phyloP scores from a whole-genome alignment of 345 rosid genomes.

The Gossypium thurberi region DNA sequence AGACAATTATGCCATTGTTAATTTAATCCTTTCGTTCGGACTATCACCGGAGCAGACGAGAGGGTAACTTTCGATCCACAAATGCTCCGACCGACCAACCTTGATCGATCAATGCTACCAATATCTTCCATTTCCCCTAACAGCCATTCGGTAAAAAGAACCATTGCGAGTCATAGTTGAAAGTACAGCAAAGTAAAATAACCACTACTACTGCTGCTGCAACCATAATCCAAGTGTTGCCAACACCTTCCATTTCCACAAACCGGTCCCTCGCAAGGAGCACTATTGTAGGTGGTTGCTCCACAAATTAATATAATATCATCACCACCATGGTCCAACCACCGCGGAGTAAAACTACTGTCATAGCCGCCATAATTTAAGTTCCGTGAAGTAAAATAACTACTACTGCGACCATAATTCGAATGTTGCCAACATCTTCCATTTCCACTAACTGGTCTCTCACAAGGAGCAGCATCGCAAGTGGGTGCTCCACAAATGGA shows the following conservation, averaged over 20 bases:
- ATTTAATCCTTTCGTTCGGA: not conserved
- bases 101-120: slow-evolving; percentile 38
- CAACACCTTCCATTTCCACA: slow-evolving; percentile 46
- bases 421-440: slow-evolving; percentile 59
- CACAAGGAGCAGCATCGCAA: slow-evolving; percentile 40
- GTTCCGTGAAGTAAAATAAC: not conserved
- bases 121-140: slow-evolving; percentile 24
- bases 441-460: slow-evolving; percentile 34
- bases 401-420: not conserved
- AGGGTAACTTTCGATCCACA: not conserved
- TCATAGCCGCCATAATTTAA: not conserved
- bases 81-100: not conserved
- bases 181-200: not conserved
- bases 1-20: not conserved
- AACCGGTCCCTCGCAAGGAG: slow-evolving; percentile 34
- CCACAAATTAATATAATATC: not conserved
- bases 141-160: slow-evolving; percentile 36
- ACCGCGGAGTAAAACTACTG: too few relatives aligned
- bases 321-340: too few relatives aligned
- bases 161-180: slow-evolving; percentile 26
- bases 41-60: not conserved
- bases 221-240: slow-evolving; percentile 35
- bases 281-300: slow-evolving; percentile 40
- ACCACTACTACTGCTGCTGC: not conserved
- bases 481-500: slow-evolving; percentile 45